Percentiles rank a stretch among this genome's conserved stretches.
Conservation (phyloP, 352 stramenopile species). For the Plasmopara viticola region DNA sequence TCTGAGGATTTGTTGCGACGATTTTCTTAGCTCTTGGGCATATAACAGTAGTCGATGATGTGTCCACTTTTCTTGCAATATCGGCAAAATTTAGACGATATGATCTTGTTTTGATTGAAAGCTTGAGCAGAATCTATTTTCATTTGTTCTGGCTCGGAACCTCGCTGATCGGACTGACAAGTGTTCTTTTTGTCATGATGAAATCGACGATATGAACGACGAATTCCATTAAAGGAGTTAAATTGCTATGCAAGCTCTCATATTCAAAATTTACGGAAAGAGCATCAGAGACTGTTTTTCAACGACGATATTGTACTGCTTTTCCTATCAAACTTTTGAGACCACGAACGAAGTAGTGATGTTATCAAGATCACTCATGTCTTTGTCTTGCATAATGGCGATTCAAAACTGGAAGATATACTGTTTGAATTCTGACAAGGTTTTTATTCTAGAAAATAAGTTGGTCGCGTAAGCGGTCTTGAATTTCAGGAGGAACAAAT, state of each 20-base stretch:
- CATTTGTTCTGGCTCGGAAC: neutral
- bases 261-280: neutral
- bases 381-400: neutral
- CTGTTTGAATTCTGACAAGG: neutral
- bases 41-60: neutral
- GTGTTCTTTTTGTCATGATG: no score
- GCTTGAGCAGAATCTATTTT: conserved; percentile 1
- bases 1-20: no score
- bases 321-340: neutral
- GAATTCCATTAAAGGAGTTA: neutral
- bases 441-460: neutral
- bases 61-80: neutral
- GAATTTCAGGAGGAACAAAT: conserved; percentile 1
- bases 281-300: neutral
- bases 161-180: no score
- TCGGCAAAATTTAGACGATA: no score
- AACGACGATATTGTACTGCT: neutral
- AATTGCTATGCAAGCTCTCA: neutral
- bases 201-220: no score
- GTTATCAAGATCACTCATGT: neutral
- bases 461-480: neutral
- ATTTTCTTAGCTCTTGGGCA: neutral
- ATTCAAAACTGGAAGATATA: neutral
- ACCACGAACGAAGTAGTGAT: neutral
- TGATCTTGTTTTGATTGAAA: neutral